Evolutionary conservation across 1,284 basidiomycete genomes (phyloP), one percentile per base, ranked within the genome.

Genomic region (Papiliotrema nemorosa): DNA sequence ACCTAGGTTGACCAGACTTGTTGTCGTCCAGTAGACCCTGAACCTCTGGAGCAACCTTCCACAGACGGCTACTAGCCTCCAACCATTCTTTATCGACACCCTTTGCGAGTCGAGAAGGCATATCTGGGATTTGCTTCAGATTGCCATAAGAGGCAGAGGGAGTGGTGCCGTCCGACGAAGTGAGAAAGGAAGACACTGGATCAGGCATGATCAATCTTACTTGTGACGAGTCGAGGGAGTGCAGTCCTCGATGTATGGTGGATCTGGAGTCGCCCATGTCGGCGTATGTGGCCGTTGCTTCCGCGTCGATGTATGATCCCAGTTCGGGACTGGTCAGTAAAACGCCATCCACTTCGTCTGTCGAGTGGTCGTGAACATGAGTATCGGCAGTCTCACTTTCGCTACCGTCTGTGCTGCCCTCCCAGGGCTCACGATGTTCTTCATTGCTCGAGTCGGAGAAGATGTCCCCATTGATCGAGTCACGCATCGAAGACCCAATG

Each of bases 401-500:
- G 1, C 53, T 54, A 5, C 20, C 42, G 36, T 53, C 49, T 33
- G 27, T 38, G 31, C 42, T 42, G 5, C 26, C 22, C 12, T 50
- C 24, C 40, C 47, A 45, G 13, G 25, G n/a, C 24, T 26, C 13
- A 22, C 36, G 33, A 42, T 45, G 22, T n/a, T 40, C n/a, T n/a
- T n/a, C 22, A 36, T n/a, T n/a, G 39, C 42, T 40, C 20, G 49
- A 41, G 34, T 55, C 53, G 18, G 43, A 45, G 16, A 46, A 35
- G 3, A 52, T n/a, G 14, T 42, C 48, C 22, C 21, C 44, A 20
- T 52, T 25, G 22, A 48, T 80, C 16, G 78, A 77, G 39, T 76
- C 78, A 39, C 83, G 79, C 18, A 82, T 78, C 73, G 88, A 90
- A 73, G 87, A 90, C 70, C 78, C 88, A 21, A 88, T 72, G 14